Percentiles rank a stretch among this genome's conserved stretches.
phyloP scores from a whole-genome alignment of 768 basidiomycete species.

The Sporobolomyces pararoseus region DNA sequence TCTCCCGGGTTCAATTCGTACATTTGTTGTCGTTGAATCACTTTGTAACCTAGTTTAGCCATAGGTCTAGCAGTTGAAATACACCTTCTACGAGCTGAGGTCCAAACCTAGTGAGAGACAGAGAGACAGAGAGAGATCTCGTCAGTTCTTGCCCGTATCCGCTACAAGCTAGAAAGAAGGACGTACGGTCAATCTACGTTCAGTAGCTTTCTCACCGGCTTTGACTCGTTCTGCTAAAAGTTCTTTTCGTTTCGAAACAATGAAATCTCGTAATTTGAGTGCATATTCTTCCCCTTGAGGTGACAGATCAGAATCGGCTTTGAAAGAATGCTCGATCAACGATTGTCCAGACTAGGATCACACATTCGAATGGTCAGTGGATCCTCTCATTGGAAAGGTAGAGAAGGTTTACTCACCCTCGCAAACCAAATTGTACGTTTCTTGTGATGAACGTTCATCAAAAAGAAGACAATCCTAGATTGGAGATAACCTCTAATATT shows the following conservation, averaged over 20 bases:
- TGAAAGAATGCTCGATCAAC: slow-evolving; percentile 96
- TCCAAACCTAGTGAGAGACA: slow-evolving; percentile 72
- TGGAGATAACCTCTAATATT: slow-evolving; percentile 83
- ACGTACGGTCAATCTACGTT: slow-evolving; percentile 49
- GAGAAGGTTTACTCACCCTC: slow-evolving; percentile 58
- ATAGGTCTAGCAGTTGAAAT: slow-evolving; percentile 95
- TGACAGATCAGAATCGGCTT: slow-evolving; percentile 94
- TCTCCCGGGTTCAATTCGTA: slow-evolving; percentile 90
- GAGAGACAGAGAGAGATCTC: background rate
- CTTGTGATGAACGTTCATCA: slow-evolving; percentile 98
- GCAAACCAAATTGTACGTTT: slow-evolving; percentile 95
- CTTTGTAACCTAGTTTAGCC: slow-evolving; percentile 54
- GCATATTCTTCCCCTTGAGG: slow-evolving; percentile 95
- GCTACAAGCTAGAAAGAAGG: background rate
- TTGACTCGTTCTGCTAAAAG: slow-evolving; percentile 61
- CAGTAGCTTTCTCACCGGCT: slow-evolving; percentile 54
- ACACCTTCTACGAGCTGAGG: slow-evolving; percentile 84
- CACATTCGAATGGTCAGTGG: background rate
- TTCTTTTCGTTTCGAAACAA: slow-evolving; percentile 75
- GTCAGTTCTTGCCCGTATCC: too few relatives aligned
- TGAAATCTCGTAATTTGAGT: slow-evolving; percentile 80
- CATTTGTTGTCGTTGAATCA: slow-evolving; percentile 95
- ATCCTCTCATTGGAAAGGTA: background rate
- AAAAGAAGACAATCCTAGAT: slow-evolving; percentile 94
- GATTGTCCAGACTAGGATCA: slow-evolving; percentile 86